Conservation (phyloP, 441 rosid species). For the Arabidopsis hybrid region DNA sequence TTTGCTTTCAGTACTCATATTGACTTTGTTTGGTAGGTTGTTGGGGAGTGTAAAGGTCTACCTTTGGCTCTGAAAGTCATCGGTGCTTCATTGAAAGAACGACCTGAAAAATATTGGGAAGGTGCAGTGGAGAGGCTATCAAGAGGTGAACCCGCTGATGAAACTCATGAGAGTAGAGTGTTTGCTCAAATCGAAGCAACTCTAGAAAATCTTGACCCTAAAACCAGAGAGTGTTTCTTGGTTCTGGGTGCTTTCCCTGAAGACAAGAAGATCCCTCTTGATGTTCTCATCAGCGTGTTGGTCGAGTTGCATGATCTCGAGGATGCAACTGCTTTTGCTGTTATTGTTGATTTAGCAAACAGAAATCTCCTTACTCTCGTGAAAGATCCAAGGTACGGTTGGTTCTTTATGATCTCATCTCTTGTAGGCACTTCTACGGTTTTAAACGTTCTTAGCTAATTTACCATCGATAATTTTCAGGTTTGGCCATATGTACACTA, state of each 20-base stretch:
- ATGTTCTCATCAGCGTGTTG: conserved; percentile 83
- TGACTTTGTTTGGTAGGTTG: conserved; percentile 56
- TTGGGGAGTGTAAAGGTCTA: conserved; percentile 80
- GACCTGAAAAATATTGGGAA: conserved; percentile 69
- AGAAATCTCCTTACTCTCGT: conserved; percentile 81
- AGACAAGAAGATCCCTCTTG: conserved; percentile 85
- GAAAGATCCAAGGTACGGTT: conserved; percentile 67
- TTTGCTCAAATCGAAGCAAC: conserved; percentile 72
- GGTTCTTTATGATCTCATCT: conserved; percentile 18
- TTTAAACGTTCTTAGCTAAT: background rate
- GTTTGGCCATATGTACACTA: conserved; percentile 59
- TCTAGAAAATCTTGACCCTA: conserved; percentile 55
- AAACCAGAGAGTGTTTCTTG: conserved; percentile 78
- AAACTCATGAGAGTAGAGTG: conserved; percentile 68
- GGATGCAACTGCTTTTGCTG: conserved; percentile 67
- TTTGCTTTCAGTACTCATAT: conserved; percentile 14
- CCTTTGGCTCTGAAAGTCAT: conserved; percentile 89
- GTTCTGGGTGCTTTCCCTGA: conserved; percentile 88
- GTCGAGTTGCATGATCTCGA: conserved; percentile 64
- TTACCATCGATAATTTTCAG: conserved; percentile 44
- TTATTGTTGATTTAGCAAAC: conserved; percentile 76
- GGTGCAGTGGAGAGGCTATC: conserved; percentile 66
- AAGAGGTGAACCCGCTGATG: conserved; percentile 76
- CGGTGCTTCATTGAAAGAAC: conserved; percentile 71
- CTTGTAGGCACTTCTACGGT: background rate